Conservation (phyloP, 768 basidiomycete genomes). For the Termitomyces sp. region DNA sequence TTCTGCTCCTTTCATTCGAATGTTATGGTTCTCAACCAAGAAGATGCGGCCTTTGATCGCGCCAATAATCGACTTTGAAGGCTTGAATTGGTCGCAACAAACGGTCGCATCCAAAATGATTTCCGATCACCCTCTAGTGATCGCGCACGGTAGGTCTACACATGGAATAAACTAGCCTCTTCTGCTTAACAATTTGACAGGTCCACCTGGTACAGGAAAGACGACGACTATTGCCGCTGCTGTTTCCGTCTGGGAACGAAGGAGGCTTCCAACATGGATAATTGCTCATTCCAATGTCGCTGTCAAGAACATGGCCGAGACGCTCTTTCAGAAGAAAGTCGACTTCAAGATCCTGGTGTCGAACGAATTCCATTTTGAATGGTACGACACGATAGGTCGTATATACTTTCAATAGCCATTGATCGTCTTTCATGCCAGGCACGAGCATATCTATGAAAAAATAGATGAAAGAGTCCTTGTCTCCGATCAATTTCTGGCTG, state of each 20-base stretch:
- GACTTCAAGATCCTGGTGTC: conserved; percentile 40
- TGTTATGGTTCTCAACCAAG: conserved; percentile 32
- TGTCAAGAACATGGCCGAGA: conserved; percentile 45
- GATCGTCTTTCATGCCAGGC: conserved; percentile 27
- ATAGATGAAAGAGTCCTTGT: conserved; percentile 30
- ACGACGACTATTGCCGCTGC: conserved; percentile 45
- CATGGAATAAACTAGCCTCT: not conserved
- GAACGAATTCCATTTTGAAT: conserved; percentile 41
- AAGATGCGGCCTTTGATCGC: not conserved
- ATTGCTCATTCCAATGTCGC: conserved; percentile 46
- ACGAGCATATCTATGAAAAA: conserved; percentile 39
- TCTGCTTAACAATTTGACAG: conserved; percentile 16
- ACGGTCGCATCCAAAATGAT: conserved; percentile 31
- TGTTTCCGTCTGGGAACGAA: conserved; percentile 27
- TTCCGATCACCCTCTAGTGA: conserved; percentile 22
- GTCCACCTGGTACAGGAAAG: conserved; percentile 50
- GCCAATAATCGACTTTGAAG: not conserved
- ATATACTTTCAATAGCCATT: not conserved
- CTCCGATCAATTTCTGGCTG: conserved; percentile 32
- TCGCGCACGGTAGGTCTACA: conserved; percentile 29
- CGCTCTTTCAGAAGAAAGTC: conserved; percentile 26
- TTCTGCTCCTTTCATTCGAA: conserved; percentile 28
- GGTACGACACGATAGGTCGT: conserved; percentile 21
- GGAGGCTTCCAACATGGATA: conserved; percentile 27
- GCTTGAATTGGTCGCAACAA: conserved; percentile 32